A percentile compares a stretch with the other conserved stretches of the same genome.
phyloP scores from a whole-genome alignment of 768 basidiomycete species.

The Sistotremastrum niveocremeum region DNA sequence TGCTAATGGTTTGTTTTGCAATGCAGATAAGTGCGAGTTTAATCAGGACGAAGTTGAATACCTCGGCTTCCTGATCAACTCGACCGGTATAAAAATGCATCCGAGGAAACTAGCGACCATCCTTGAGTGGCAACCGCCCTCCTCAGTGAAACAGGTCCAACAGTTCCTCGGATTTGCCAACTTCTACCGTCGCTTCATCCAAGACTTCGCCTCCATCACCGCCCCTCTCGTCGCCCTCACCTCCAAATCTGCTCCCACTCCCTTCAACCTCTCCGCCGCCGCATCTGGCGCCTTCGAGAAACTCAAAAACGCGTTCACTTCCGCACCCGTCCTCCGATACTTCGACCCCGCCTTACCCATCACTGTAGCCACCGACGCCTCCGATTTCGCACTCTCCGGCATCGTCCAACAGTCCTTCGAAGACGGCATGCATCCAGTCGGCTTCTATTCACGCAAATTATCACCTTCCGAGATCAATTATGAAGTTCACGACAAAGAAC shows the following conservation, averaged over 20 bases:
- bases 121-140: slow-evolving; percentile 16
- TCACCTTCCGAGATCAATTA: slow-evolving; percentile 29
- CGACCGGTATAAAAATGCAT: slow-evolving; percentile 23
- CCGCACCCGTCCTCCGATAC: slow-evolving; percentile 20
- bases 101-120: slow-evolving; percentile 25
- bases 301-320: slow-evolving; percentile 16
- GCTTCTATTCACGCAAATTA: slow-evolving; percentile 23
- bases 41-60: slow-evolving; percentile 24
- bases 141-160: slow-evolving; percentile 13
- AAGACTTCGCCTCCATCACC: slow-evolving; percentile 20
- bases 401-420: slow-evolving; percentile 8
- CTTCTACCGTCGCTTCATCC: slow-evolving; percentile 21
- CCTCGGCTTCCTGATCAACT: slow-evolving; percentile 25
- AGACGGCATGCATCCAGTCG: slow-evolving; percentile 23
- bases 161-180: slow-evolving; percentile 20
- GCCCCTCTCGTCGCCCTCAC: slow-evolving; percentile 18
- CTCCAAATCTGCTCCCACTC: slow-evolving; percentile 11
- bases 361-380: slow-evolving; percentile 17
- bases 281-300: slow-evolving; percentile 15
- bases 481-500: slow-evolving; percentile 35
- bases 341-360: slow-evolving; percentile 15
- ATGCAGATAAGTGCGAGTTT: slow-evolving; percentile 28
- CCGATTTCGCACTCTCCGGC: slow-evolving; percentile 16
- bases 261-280: slow-evolving; percentile 9
- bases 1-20: slow-evolving; percentile 18